These are phyloP conservation scores for Boletus bicolor DNA, from an alignment of 768 basidiomycete genomes.

Conservation along the genomic window DNA sequence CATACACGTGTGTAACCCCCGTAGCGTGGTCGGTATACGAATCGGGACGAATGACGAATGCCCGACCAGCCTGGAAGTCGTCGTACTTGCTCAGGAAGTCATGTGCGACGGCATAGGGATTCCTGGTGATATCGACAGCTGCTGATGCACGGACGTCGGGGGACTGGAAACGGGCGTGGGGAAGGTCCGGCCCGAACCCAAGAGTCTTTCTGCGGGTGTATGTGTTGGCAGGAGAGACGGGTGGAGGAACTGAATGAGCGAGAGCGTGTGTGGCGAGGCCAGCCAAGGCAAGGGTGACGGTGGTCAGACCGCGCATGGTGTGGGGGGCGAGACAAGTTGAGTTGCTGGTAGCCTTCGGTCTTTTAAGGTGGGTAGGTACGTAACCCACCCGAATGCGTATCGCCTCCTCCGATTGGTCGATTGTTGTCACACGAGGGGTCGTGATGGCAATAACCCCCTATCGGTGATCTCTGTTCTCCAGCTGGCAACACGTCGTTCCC, in stretches of 20 bases:
- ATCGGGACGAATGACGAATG: constrained; percentile 69
- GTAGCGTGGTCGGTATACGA: constrained; percentile 86
- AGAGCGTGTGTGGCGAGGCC: constrained; percentile 57
- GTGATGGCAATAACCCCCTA: constrained; percentile 9
- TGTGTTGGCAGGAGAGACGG: not conserved
- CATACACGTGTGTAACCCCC: constrained; percentile 87
- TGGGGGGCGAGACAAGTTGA: not conserved
- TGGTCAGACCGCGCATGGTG: constrained; percentile 62
- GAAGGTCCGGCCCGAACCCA: constrained; percentile 79
- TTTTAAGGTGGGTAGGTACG: constrained; percentile 21
- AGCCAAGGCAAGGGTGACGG: constrained; percentile 57
- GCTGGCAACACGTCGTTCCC: not conserved
- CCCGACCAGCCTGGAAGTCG: constrained; percentile 32
- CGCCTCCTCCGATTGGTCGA: constrained; percentile 18
- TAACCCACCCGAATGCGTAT: constrained; percentile 12
- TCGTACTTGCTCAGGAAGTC: constrained; percentile 50
- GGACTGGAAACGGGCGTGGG: constrained; percentile 65
- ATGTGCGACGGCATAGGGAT: constrained; percentile 61
- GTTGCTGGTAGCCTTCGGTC: not conserved
- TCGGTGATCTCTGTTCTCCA: constrained; percentile 6
- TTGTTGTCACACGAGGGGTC: constrained; percentile 19
- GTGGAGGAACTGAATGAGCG: constrained; percentile 37
- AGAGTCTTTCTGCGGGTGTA: constrained; percentile 70
- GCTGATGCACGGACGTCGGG: constrained; percentile 37
- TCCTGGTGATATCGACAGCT: constrained; percentile 38